Evolutionary conservation across 208 protist species (phyloP).

Genomic region (Kentomonas sorsogonicus): DNA sequence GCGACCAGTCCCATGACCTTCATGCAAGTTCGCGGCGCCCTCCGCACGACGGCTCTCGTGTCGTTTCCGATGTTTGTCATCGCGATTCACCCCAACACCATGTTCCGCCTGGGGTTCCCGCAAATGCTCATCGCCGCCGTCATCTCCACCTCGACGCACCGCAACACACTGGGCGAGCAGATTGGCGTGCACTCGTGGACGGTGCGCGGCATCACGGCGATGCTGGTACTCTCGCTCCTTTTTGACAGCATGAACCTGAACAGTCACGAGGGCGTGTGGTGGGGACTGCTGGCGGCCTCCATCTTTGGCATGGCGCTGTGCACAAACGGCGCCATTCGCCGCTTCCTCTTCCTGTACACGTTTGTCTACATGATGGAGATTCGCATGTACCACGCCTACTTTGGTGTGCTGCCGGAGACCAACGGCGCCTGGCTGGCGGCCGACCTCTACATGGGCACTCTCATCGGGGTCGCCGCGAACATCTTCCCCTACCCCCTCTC

Average conservation of each 20-base stretch:
- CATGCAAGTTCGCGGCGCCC: slow-evolving; percentile 13
- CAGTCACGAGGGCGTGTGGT: slow-evolving; percentile 19
- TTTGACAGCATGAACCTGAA: slow-evolving; percentile 16
- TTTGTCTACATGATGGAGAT: slow-evolving; percentile 36
- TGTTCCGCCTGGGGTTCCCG: slow-evolving; percentile 20
- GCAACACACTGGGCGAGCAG: slow-evolving; percentile 24
- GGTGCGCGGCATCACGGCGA: slow-evolving; percentile 23
- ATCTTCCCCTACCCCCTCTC: slow-evolving; percentile 27
- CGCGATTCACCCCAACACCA: slow-evolving; percentile 33
- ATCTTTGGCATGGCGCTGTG: slow-evolving; percentile 18
- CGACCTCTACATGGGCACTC: slow-evolving; percentile 26
- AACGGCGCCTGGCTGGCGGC: slow-evolving; percentile 20
- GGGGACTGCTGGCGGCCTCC: slow-evolving; percentile 19
- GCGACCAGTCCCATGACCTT: slow-evolving; percentile 17
- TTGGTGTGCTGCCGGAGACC: slow-evolving; percentile 15
- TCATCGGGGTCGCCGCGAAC: slow-evolving; percentile 19
- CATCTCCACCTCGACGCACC: slow-evolving; percentile 25
- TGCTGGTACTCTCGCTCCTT: slow-evolving; percentile 12
- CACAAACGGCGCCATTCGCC: slow-evolving; percentile 22
- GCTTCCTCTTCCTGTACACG: slow-evolving; percentile 32
- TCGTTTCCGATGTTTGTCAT: slow-evolving; percentile 25
- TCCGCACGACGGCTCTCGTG: slow-evolving; percentile 23
- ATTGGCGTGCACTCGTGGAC: slow-evolving; percentile 28
- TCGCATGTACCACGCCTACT: slow-evolving; percentile 18
- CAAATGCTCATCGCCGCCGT: slow-evolving; percentile 25